Percentiles rank a stretch among this genome's conserved stretches.
Conservation (phyloP, 2,329 filamentous ascomycete genomes). For the Endocalyx cinctus region DNA sequence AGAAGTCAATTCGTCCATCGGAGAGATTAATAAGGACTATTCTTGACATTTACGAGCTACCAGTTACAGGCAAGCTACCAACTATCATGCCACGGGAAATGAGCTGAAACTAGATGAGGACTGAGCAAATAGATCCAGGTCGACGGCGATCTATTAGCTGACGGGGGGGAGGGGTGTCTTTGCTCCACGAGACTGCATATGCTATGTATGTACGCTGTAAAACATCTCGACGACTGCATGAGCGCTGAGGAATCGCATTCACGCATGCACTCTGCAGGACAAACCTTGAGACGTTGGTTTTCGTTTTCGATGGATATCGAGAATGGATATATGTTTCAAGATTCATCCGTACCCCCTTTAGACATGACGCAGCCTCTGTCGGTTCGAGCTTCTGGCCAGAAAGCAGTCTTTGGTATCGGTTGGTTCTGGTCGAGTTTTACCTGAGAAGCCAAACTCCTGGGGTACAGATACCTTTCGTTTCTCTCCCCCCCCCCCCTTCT, state of each 20-base stretch:
- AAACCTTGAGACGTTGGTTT: conserved; percentile 15
- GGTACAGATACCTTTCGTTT: conserved; percentile 12
- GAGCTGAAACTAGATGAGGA: conserved; percentile 14
- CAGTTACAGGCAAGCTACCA: conserved; percentile 11
- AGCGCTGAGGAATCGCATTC: conserved; percentile 7
- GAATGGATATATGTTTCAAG: conserved; percentile 7
- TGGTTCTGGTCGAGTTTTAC: conserved; percentile 10
- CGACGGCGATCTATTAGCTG: conserved; percentile 11
- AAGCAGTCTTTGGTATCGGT: too few species aligned
- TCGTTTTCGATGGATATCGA: conserved; percentile 8
- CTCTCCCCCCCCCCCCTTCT: too few species aligned
- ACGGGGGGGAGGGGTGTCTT: conserved; percentile 3
- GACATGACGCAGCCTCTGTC: conserved; percentile 17
- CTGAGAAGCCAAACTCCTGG: conserved; percentile 10
- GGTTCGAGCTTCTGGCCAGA: conserved; percentile 10
- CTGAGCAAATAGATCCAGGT: conserved; percentile 9
- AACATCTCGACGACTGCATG: conserved; percentile 18
- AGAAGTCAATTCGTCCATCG: conserved; percentile 10
- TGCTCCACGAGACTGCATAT: conserved; percentile 10
- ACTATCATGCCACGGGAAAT: conserved; percentile 8
- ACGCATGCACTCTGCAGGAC: conserved; percentile 8
- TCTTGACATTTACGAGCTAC: conserved; percentile 12
- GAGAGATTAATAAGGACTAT: conserved; percentile 9
- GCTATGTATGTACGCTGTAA: conserved; percentile 9
- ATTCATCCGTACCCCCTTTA: conserved; percentile 14